Evolutionary conservation across 768 basidiomycete species (phyloP).

Genomic region (Scleroderma bovista): DNA sequence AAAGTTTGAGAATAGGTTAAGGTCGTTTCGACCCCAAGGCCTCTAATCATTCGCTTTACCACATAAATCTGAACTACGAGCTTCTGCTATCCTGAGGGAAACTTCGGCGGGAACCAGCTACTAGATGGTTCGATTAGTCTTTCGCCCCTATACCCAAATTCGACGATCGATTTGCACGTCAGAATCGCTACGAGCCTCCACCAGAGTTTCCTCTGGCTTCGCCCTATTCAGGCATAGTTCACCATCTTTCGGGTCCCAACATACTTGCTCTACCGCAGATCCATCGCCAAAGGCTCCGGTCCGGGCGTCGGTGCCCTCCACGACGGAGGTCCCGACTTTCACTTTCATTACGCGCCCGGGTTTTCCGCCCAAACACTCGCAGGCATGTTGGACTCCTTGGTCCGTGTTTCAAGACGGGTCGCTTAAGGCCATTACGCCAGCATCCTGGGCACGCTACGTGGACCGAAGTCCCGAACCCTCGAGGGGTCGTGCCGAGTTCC

Average conservation of each 20-base stretch:
- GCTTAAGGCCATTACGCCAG: no score
- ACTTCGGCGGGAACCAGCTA: slow-evolving; percentile 91
- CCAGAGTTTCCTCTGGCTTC: slow-evolving; percentile 96
- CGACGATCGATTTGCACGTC: slow-evolving; percentile 95
- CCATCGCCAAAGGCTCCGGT: slow-evolving; percentile 66
- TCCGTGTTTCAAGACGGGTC: no score
- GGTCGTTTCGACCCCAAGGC: slow-evolving; percentile 84
- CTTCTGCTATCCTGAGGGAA: slow-evolving; percentile 74
- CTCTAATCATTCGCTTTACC: slow-evolving; percentile 89
- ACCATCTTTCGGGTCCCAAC: slow-evolving; percentile 89
- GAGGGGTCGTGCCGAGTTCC: no score
- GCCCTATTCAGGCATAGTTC: slow-evolving; percentile 87
- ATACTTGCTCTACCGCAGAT: slow-evolving; percentile 76
- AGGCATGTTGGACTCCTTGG: no score
- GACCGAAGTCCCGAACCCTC: no score
- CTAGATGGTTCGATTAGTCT: slow-evolving; percentile 95
- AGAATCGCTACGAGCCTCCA: slow-evolving; percentile 94
- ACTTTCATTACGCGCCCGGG: no score
- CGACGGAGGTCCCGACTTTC: slow-evolving; percentile 22
- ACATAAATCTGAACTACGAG: slow-evolving; percentile 46
- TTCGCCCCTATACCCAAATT: slow-evolving; percentile 95
- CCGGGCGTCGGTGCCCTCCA: slow-evolving; percentile 71
- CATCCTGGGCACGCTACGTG: no score
- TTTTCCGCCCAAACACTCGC: no score
- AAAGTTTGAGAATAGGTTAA: slow-evolving; percentile 79